Percentiles rank a stretch among this genome's conserved stretches.
Conservation (phyloP, 495 filamentous ascomycete species). For the Cudoniella acicularis region DNA sequence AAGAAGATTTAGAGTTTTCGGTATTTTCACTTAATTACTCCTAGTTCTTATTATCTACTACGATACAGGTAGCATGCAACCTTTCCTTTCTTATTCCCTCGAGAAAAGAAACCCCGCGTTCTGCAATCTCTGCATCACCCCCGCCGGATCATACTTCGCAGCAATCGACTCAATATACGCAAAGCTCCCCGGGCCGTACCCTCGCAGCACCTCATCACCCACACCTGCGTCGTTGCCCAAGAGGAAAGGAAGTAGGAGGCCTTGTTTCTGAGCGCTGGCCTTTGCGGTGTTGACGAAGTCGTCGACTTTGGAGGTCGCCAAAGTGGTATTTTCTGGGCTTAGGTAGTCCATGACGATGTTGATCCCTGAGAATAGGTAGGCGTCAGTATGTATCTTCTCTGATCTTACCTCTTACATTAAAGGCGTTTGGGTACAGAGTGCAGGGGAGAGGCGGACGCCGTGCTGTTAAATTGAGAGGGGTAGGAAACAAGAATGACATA, state of each 20-base stretch:
- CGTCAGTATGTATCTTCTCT: no score
- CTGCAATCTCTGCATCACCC: conserved; percentile 37
- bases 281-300: neutral
- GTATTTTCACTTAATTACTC: no score
- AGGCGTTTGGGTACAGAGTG: no score
- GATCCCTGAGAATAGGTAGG: no score
- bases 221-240: conserved; percentile 1
- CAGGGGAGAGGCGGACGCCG: no score
- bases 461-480: no score
- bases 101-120: conserved; percentile 2
- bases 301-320: neutral
- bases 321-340: neutral
- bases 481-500: neutral
- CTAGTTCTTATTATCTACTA: no score
- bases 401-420: no score
- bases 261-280: neutral
- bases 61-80: no score
- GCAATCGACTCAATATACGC: conserved; percentile 21
- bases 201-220: neutral
- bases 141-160: conserved; percentile 37
- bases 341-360: neutral
- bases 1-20: no score
- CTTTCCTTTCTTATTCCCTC: neutral
- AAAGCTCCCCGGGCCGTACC: neutral
- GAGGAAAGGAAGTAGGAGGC: neutral